Conservation (phyloP, 2,329 filamentous ascomycete genomes). For the Arachnopeziza araneosa region DNA sequence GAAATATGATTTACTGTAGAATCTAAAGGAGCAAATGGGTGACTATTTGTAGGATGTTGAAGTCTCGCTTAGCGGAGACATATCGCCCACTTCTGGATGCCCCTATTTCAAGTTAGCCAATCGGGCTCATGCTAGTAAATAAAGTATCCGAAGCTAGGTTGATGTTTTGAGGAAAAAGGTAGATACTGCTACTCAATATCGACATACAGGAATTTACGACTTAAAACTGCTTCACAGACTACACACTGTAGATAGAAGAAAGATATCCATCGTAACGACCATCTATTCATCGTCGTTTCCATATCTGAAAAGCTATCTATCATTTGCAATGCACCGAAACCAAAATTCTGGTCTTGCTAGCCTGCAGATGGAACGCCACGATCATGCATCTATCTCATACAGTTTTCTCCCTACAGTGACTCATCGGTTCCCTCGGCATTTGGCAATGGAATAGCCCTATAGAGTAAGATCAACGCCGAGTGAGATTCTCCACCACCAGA, state of each 20-base stretch:
- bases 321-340: background rate
- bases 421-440: constrained; percentile 40
- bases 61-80: constrained; percentile 20
- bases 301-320: constrained; percentile 2
- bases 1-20: background rate
- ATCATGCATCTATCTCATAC: background rate
- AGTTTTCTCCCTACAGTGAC: background rate
- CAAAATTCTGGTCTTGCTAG: constrained; percentile 4
- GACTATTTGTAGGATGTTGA: background rate
- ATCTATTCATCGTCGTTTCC: constrained; percentile 1
- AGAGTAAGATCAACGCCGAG: constrained; percentile 75
- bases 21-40: background rate
- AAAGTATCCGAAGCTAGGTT: constrained; percentile 4
- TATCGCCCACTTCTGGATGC: constrained; percentile 16
- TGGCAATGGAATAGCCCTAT: constrained; percentile 67
- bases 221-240: too few species aligned
- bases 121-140: background rate
- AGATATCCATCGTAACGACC: background rate
- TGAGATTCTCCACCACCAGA: constrained; percentile 86
- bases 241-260: background rate
- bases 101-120: background rate
- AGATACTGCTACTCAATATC: background rate
- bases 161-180: too few species aligned
- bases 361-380: constrained; percentile 9
- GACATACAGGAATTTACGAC: too few species aligned